A percentile compares a stretch with the other conserved stretches of the same genome.
These are phyloP conservation scores for Saccharomyces kudriavzevii DNA, from an alignment of 805 yeast genomes.

Conservation along the genomic window DNA sequence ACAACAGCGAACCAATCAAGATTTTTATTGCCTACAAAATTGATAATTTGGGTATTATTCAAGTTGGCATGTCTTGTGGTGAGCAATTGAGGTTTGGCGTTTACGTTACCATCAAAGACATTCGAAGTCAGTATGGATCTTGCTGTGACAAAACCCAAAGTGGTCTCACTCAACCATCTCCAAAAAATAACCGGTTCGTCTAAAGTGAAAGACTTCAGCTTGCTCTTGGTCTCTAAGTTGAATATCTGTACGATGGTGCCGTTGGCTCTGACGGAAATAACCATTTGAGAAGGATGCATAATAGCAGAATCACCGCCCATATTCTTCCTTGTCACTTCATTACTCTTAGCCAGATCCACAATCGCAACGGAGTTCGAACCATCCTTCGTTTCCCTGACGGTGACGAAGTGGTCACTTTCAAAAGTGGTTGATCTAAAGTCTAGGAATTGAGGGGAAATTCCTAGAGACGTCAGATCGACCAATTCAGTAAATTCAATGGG, in stretches of 20 bases:
- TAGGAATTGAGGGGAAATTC: conserved; percentile 75
- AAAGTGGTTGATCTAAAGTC: conserved; percentile 91
- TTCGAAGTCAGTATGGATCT: conserved; percentile 72
- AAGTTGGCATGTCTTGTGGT: conserved; percentile 79
- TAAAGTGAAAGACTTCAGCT: conserved; percentile 79
- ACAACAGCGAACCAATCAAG: conserved; percentile 90
- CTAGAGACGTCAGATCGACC: conserved; percentile 77
- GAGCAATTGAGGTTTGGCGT: conserved; percentile 68
- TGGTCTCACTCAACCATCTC: conserved; percentile 77
- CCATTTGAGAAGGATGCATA: conserved; percentile 84
- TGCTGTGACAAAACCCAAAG: conserved; percentile 79
- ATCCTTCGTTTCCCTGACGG: conserved; percentile 56
- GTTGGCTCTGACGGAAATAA: conserved; percentile 89
- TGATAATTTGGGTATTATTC: conserved; percentile 79
- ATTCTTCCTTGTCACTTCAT: conserved; percentile 75
- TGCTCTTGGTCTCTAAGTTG: conserved; percentile 77
- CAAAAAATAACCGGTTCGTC: conserved; percentile 87
- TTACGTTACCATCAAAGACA: conserved; percentile 70
- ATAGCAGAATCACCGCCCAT: conserved; percentile 98
- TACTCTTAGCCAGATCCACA: conserved; percentile 71
- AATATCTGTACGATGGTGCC: conserved; percentile 94
- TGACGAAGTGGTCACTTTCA: conserved; percentile 85
- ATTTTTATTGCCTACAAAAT: conserved; percentile 71
- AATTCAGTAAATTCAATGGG: conserved; percentile 97
- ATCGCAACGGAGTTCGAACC: conserved; percentile 89